Conservation (phyloP, 78 protist genomes). For the Emiliania huxleyi region DNA sequence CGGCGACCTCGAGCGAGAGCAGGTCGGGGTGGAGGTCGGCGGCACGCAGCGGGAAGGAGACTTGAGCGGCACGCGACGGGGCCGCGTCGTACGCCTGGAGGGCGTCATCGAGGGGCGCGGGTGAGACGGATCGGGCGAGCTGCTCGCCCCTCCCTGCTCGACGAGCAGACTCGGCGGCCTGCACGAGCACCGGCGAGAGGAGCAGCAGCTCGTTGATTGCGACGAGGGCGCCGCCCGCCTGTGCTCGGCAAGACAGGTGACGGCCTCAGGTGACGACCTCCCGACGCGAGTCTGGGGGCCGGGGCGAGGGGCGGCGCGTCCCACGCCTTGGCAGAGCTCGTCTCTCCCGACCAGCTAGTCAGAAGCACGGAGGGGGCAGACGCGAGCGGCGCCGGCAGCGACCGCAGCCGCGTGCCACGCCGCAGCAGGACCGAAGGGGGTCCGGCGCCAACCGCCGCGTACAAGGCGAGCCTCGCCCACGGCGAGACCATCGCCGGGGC, state of each 20-base stretch:
- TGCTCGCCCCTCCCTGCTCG: too few relatives aligned
- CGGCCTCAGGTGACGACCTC: too few relatives aligned
- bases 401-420: conserved; percentile 64
- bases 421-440: conserved; percentile 62
- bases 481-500: conserved; percentile 1
- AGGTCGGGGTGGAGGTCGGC: too few relatives aligned
- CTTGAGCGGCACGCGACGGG: too few relatives aligned
- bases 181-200: neutral
- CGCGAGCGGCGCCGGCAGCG: conserved; percentile 53
- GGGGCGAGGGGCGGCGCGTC: too few relatives aligned
- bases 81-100: neutral
- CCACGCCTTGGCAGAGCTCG: neutral
- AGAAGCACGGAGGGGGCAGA: neutral
- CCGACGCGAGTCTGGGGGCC: too few relatives aligned
- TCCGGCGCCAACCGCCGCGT: conserved; percentile 63
- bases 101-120: too few relatives aligned
- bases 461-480: conserved; percentile 79
- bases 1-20: too few relatives aligned
- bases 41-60: too few relatives aligned
- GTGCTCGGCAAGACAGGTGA: too few relatives aligned
- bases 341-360: neutral
- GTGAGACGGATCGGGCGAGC: too few relatives aligned
- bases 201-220: neutral
- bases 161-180: too few relatives aligned
- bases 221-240: neutral